A percentile compares a stretch with the other conserved stretches of the same genome.
phyloP scores from a whole-genome alignment of 148 eudicot species.

The Rhododendron molle region DNA sequence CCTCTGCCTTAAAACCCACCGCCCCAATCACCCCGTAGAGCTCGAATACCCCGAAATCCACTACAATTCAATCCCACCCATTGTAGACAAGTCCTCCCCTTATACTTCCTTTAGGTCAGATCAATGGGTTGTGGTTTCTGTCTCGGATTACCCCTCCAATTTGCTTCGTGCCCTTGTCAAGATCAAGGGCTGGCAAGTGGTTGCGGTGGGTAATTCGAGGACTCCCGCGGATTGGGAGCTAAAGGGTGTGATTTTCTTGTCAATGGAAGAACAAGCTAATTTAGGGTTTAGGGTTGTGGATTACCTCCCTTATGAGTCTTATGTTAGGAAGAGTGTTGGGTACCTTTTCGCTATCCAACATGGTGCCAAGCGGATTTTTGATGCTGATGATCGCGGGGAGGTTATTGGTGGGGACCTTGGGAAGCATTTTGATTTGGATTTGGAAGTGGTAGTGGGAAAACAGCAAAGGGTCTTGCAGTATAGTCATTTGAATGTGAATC shows the following conservation, averaged over 20 bases:
- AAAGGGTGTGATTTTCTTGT: conserved; percentile 30
- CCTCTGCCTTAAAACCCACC: conserved; percentile 21
- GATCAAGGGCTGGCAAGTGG: conserved; percentile 33
- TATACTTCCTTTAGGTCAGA: conserved; percentile 21
- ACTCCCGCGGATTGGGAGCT: conserved; percentile 35
- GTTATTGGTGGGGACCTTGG: conserved; percentile 26
- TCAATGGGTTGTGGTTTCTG: conserved; percentile 27
- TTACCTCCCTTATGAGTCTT: conserved; percentile 29
- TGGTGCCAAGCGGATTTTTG: conserved; percentile 29
- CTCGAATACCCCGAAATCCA: conserved; percentile 22
- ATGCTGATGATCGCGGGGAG: conserved; percentile 31
- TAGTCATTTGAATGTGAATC: conserved; percentile 17
- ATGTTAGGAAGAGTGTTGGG: conserved; percentile 39
- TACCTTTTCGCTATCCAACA: conserved; percentile 38
- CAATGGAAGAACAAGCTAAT: conserved; percentile 28
- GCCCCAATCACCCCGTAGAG: neutral
- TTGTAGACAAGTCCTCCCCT: conserved; percentile 20
- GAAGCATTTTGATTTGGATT: conserved; percentile 34
- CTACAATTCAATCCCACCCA: conserved; percentile 23
- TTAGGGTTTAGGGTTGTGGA: conserved; percentile 31
- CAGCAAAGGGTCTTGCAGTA: conserved; percentile 25
- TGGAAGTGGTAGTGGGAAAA: conserved; percentile 12
- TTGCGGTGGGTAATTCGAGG: conserved; percentile 26
- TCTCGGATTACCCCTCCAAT: conserved; percentile 26
- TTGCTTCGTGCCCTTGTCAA: conserved; percentile 15